Evolutionary conservation across 805 yeast genomes (phyloP).

Genomic region (Sugiyamaella marilandica): DNA sequence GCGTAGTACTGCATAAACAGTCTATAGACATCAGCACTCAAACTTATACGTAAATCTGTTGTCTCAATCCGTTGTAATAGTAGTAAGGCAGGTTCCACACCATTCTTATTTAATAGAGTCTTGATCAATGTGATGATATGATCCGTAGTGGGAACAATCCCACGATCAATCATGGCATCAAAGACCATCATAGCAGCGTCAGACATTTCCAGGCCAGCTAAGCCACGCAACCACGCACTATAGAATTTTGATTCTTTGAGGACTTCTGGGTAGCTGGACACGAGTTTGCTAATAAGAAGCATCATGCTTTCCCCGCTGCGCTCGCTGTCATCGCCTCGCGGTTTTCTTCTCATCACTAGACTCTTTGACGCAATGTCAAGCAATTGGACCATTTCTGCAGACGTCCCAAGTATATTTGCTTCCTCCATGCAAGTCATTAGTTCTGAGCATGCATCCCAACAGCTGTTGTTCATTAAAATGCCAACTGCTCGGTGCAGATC

Average conservation of each 20-base stretch:
- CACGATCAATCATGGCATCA: conserved; percentile 20
- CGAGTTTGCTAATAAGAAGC: conserved; percentile 12
- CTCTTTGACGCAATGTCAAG: conserved; percentile 18
- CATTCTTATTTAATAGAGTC: conserved; percentile 16
- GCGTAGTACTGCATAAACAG: conserved; percentile 21
- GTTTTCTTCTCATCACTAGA: conserved; percentile 4
- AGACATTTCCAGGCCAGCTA: conserved; percentile 18
- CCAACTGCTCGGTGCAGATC: conserved; percentile 12
- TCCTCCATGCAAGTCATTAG: conserved; percentile 16
- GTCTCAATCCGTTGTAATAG: conserved; percentile 15
- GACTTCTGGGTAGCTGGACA: conserved; percentile 20
- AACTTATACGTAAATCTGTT: background rate
- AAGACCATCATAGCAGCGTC: conserved; percentile 20
- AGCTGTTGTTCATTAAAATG: conserved; percentile 6
- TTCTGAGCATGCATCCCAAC: conserved; percentile 15
- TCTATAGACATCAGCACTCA: conserved; percentile 13
- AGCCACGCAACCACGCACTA: conserved; percentile 23
- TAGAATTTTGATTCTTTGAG: conserved; percentile 20
- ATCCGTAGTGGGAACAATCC: conserved; percentile 8
- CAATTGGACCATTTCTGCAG: conserved; percentile 13
- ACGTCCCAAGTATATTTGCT: conserved; percentile 9
- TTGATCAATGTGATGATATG: conserved; percentile 16
- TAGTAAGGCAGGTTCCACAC: conserved; percentile 11
- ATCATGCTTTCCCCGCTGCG: conserved; percentile 5
- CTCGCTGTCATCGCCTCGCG: conserved; percentile 1